These are phyloP conservation scores for Neonectria faginata DNA, from an alignment of 2,329 filamentous ascomycete species.

Conservation along the genomic window DNA sequence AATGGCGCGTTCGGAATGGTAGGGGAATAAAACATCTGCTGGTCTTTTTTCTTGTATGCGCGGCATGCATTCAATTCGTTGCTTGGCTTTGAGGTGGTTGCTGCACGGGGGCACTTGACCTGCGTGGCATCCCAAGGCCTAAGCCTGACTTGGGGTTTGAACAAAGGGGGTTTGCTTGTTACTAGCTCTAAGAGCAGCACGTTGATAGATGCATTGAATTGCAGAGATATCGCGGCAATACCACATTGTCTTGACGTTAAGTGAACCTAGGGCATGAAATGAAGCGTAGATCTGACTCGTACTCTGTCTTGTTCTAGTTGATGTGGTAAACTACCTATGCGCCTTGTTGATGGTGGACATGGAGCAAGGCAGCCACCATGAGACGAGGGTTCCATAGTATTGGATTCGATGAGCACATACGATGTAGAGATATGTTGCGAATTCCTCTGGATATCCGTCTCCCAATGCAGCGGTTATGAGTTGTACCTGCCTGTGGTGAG, in stretches of 20 bases:
- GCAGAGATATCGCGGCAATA: constrained; percentile 29
- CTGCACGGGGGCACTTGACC: background rate
- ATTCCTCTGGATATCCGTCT: background rate
- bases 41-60: constrained; percentile 31
- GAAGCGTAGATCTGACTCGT: background rate
- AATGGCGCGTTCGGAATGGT: constrained; percentile 39
- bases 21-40: constrained; percentile 29
- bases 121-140: constrained; percentile 10
- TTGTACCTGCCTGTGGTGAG: background rate
- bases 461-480: background rate
- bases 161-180: constrained; percentile 37
- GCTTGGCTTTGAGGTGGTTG: constrained; percentile 21
- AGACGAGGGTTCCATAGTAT: too few relatives aligned
- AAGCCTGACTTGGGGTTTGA: constrained; percentile 38
- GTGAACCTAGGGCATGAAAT: background rate
- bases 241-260: background rate
- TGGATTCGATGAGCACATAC: too few relatives aligned
- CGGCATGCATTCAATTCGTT: constrained; percentile 40
- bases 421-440: too few relatives aligned
- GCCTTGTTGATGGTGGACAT: too few relatives aligned
- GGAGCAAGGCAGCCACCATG: too few relatives aligned
- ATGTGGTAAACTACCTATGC: background rate
- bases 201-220: constrained; percentile 40
- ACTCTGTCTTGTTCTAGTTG: background rate
- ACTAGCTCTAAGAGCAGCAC: constrained; percentile 32